Base-by-base conservation (phyloP, 2,329 filamentous ascomycete genomes). In the Trichoderma sp. region DNA sequence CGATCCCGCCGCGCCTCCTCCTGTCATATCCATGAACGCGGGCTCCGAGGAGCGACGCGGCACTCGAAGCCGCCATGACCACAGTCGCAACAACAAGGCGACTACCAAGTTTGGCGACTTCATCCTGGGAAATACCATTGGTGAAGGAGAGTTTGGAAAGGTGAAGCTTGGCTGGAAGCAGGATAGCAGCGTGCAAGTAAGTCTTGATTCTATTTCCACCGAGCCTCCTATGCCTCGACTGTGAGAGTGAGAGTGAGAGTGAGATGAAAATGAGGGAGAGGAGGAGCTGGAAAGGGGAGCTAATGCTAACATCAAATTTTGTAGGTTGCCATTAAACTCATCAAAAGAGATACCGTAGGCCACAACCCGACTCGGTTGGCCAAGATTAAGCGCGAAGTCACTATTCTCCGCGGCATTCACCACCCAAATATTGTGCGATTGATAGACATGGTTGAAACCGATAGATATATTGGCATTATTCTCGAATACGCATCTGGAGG, bases 141-240 rank as follows among this genome's bases (percentile, higher is more conserved):
- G 96, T 61, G 96, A 99, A 83, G 96, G 96, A 71, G 96, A 99
- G 81, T 99, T 99, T 79, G 96, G 96, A 73, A 99, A 99, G 79
- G 96, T 99, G 75, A 98, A 97, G 81, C 89, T 98, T 77, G 96
- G 96, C 31, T 99, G 96, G 96, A 98, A 97, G 81, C 92, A 93
- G 78, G 94, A 97, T 80, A 94, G 94, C 70, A 94, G 91, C 72
- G 92, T 97, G 61, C 91, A 95, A 83, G 89, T 91, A 82, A 74
- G 80, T 72, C 33, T 40, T 53, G 47, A 27, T 56, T 27, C 19
- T 24, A 8, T 21, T 19, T 24, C 21, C 19, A 5, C 21, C 11
- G 11, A n/a, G 2, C 4, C 40, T n/a, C 19, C 40, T 29, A 40
- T n/a, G 11, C 5, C 10, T 16, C 43, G 24, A 19, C 0, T 60